Conservation (phyloP, 768 basidiomycete genomes). For the Grammothele lineata region DNA sequence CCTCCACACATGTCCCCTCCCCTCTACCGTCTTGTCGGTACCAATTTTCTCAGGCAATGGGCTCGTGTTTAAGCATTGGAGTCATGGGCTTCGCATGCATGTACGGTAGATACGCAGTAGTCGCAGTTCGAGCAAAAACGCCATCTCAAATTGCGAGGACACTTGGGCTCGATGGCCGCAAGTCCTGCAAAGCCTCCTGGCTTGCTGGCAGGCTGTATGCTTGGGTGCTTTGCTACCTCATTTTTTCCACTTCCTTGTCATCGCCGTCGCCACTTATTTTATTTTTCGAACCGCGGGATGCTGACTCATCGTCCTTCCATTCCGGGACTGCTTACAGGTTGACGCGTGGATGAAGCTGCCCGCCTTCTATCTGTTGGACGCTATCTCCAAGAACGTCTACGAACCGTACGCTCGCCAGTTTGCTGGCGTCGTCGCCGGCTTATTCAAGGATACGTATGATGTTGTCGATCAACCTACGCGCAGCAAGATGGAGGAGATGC, state of each 20-base stretch:
- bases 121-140: conserved; percentile 41
- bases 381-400: conserved; percentile 94
- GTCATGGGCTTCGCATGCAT: no score
- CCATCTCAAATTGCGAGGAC: conserved; percentile 15
- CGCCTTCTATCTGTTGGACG: conserved; percentile 91
- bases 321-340: conserved; percentile 51
- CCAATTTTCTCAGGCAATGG: no score
- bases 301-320: conserved; percentile 54
- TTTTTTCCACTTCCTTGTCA: conserved; percentile 4
- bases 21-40: no score
- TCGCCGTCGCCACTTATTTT: conserved; percentile 10
- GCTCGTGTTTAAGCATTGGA: no score
- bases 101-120: conserved; percentile 33
- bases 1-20: background rate
- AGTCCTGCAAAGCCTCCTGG: no score
- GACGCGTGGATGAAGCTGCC: conserved; percentile 89
- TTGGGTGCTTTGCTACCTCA: no score
- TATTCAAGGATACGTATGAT: conserved; percentile 86
- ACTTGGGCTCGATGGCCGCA: no score
- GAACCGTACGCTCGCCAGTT: conserved; percentile 89
- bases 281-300: conserved; percentile 38
- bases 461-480: conserved; percentile 81
- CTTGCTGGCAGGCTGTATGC: no score
- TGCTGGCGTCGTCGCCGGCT: conserved; percentile 70
- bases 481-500: conserved; percentile 97